Conservation (phyloP, 352 stramenopile species). For the Globisporangium okanoganense region DNA sequence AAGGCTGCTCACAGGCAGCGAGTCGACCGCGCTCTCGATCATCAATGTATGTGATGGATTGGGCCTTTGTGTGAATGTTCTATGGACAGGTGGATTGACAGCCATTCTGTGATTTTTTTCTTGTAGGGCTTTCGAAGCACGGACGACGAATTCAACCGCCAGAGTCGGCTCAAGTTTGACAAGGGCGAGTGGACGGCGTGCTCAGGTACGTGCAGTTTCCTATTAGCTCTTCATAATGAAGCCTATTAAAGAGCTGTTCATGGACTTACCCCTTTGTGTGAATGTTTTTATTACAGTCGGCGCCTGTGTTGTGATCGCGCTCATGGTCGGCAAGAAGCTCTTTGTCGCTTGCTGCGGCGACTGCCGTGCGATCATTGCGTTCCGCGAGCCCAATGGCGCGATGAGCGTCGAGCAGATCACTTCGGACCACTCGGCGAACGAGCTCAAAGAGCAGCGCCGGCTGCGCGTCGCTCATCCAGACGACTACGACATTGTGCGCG, state of each 20-base stretch:
- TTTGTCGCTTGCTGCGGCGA: slow-evolving; percentile 65
- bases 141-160: slow-evolving; percentile 56
- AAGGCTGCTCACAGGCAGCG: slow-evolving; percentile 23
- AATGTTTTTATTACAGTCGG: slow-evolving; percentile 23
- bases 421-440: slow-evolving; percentile 62
- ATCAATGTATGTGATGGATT: slow-evolving; percentile 23
- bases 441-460: slow-evolving; percentile 49
- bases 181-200: slow-evolving; percentile 53
- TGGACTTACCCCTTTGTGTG: background rate
- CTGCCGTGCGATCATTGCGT: slow-evolving; percentile 65
- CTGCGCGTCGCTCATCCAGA: slow-evolving; percentile 53
- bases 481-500: slow-evolving; percentile 66
- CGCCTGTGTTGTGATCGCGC: slow-evolving; percentile 54
- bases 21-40: slow-evolving; percentile 41
- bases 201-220: slow-evolving; percentile 17
- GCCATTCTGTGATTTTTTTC: background rate
- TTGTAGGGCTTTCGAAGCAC: slow-evolving; percentile 46
- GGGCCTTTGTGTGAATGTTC: background rate
- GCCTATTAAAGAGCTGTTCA: background rate
- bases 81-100: background rate
- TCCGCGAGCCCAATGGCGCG: slow-evolving; percentile 41
- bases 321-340: slow-evolving; percentile 49
- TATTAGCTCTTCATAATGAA: background rate
- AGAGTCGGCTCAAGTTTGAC: slow-evolving; percentile 47
- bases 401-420: slow-evolving; percentile 66